Percentiles rank a stretch among this genome's conserved stretches.
These are phyloP conservation scores for Odontarrhena argentea DNA, from an alignment of 345 rosid species.

Conservation along the genomic window DNA sequence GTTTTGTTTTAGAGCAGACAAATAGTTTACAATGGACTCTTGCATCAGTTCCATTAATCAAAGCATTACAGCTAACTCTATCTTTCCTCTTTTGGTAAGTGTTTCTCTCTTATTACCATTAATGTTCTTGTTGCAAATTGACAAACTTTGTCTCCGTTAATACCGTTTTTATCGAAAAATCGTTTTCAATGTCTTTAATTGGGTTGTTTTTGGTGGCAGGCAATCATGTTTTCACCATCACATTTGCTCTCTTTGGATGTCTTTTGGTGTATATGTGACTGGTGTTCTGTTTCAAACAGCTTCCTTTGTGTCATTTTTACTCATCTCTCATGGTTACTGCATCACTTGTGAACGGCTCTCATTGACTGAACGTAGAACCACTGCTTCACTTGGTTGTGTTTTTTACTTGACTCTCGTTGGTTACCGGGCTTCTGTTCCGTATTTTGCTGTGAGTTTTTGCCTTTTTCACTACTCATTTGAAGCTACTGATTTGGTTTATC, in stretches of 20 bases:
- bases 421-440: constrained; percentile 92
- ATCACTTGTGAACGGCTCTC: constrained; percentile 89
- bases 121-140: not conserved
- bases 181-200: constrained; percentile 1
- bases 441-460: constrained; percentile 68
- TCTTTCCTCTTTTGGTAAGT: constrained; percentile 91
- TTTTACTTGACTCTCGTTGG: constrained; percentile 90
- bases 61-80: constrained; percentile 81
- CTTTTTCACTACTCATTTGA: not conserved
- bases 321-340: constrained; percentile 92
- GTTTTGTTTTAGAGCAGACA: constrained; percentile 52
- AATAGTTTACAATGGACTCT: constrained; percentile 86
- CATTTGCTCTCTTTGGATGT: constrained; percentile 90
- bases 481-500: constrained; percentile 1
- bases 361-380: constrained; percentile 68
- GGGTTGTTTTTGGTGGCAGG: constrained; percentile 48
- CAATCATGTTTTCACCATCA: constrained; percentile 84
- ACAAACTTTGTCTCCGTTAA: not conserved
- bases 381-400: constrained; percentile 80
- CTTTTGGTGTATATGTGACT: constrained; percentile 90
- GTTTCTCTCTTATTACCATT: constrained; percentile 14
- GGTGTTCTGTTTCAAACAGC: constrained; percentile 94
- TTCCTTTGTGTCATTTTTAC: constrained; percentile 82
- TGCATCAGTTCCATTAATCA: constrained; percentile 79
- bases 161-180: not conserved